Evolutionary conservation across 495 filamentous ascomycete genomes (phyloP), one percentile per base, ranked within the genome.

Genomic region (Astrothelium macrocarpum): DNA sequence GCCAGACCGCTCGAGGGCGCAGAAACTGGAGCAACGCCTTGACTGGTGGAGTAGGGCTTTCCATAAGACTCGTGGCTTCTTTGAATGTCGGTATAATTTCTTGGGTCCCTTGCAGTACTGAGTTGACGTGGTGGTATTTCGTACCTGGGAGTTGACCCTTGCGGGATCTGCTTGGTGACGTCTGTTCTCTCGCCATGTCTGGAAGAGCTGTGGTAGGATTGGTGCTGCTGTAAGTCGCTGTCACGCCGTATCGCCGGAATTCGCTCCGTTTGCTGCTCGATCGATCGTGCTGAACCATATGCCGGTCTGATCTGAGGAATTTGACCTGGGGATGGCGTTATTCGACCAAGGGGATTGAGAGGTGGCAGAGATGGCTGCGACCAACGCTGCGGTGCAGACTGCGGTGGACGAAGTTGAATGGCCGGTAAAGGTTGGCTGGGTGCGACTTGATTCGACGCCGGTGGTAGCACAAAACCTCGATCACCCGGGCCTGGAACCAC

Each of bases 61-160:
- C 64, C 67, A 63, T 64, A 68, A 74, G 53, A 68, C 64, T 29
- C 67, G 67, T 32, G 68, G 72, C 14, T 70, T 72, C 53, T 71
- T 69, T 16, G 67, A 69, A 49, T 75, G 62, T 14, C 60, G 39
- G 11, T 9, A 56, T 56, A 56, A 9, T 10, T 20, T 29, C 2
- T 56, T 26, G 7, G 49, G 10, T 26, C 49, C 25, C 31, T 34
- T 10, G 34, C 36, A 16, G 43, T 11, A 18, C 43, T 45, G 43
- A 14, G 16, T 18, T 31, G 26, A 10, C 34, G 43, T 9, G 29
- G 11, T 16, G 20, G 61, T 62, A 42, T 45, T 26, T 34, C 31
- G 29, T 49, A 49, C 49, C 49, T 46, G 26, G 61, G 61, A 14
- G 61, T 45, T 16, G 61, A 36, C 23, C 62, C 62, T 59, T 64